Evolutionary conservation across 75 land plant genomes (phyloP).

Genomic region (Pinus tabuliformis): DNA sequence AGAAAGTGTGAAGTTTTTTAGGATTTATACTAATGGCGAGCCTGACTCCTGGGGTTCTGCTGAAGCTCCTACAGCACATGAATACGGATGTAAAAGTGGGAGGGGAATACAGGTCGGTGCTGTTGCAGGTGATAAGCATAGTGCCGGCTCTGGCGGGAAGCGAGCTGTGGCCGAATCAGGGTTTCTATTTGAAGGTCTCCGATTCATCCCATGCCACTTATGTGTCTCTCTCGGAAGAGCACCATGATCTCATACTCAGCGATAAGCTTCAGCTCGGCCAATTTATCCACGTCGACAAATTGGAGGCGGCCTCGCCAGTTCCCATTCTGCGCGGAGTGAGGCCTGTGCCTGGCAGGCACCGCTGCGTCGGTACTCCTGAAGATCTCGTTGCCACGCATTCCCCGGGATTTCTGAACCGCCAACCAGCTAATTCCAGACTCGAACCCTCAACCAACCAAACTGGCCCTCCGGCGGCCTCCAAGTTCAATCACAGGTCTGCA

Average conservation of each 20-base stretch:
- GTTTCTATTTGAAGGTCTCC: conserved; percentile 80
- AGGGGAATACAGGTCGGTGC: conserved; percentile 73
- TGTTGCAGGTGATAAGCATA: conserved; percentile 77
- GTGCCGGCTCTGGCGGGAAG: conserved; percentile 77
- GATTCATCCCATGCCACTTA: conserved; percentile 87
- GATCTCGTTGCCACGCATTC: conserved; percentile 69
- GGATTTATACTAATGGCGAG: conserved; percentile 40
- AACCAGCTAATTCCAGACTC: conserved; percentile 10
- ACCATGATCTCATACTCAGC: conserved; percentile 75
- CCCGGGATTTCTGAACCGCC: conserved; percentile 34
- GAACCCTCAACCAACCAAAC: not conserved
- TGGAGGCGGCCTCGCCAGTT: conserved; percentile 73
- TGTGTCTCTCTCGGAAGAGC: conserved; percentile 73
- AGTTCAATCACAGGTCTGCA: not conserved
- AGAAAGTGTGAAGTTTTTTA: not conserved
- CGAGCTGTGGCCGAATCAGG: conserved; percentile 74
- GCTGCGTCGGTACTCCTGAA: conserved; percentile 77
- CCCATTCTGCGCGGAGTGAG: conserved; percentile 72
- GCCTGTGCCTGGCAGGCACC: conserved; percentile 82
- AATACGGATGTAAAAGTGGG: conserved; percentile 70
- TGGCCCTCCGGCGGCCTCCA: conserved; percentile 14
- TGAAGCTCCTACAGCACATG: conserved; percentile 84
- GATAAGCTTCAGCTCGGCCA: conserved; percentile 87
- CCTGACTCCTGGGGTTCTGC: conserved; percentile 70
- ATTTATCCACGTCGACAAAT: conserved; percentile 72